Base-by-base conservation (phyloP, 2,329 filamentous ascomycete species). In the Onygena corvina region DNA sequence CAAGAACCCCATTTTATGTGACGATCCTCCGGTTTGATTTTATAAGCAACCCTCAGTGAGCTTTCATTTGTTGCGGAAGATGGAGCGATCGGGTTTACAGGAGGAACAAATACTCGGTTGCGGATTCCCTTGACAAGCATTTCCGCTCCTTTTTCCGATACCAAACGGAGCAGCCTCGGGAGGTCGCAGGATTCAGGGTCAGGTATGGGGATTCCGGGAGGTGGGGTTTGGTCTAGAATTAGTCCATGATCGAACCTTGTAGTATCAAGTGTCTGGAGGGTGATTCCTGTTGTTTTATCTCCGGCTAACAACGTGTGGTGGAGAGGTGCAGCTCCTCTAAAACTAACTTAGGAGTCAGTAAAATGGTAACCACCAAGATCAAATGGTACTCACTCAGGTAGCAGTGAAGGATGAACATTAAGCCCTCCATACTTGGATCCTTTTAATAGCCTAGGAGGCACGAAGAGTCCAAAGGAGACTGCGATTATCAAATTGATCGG, bases 401-500 rank as follows among this genome's bases (percentile, higher is more conserved):
- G 76, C 23, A 95, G 68, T 0, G 90, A 96, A 1, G 92, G 92
- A 61, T 98, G 92, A 1, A 98, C 76, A 65, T 98, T 98, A 2
- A 98, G 69, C 0, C 92, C 92, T 36, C 89, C 89, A 67, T 93
- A 94, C 58, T 76, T 78, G 20, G 84, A 78, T 1, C 69, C 69
- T 18, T 70, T 70, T 18, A 98, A 71, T 12, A 96, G 79, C 3
- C 86, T 76, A 0, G 76, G 74, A 0, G 92, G 92, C 1, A 98
- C 81, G 53, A 95, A 83, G 5, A 94, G 76, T 2, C 92, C 92
- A 67, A 96, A 98, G 0, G 92, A 96, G 3, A 96, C 92, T 44
- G 89, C 89, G 40, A 96, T 73, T 57, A 98, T 76, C 51, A 98
- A 72, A 63, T 95, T 88, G 56, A 80, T 79, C 21, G 68, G 57